These are phyloP conservation scores for Xylaria sp. DNA, from an alignment of 2,329 filamentous ascomycete species.

Conservation along the genomic window DNA sequence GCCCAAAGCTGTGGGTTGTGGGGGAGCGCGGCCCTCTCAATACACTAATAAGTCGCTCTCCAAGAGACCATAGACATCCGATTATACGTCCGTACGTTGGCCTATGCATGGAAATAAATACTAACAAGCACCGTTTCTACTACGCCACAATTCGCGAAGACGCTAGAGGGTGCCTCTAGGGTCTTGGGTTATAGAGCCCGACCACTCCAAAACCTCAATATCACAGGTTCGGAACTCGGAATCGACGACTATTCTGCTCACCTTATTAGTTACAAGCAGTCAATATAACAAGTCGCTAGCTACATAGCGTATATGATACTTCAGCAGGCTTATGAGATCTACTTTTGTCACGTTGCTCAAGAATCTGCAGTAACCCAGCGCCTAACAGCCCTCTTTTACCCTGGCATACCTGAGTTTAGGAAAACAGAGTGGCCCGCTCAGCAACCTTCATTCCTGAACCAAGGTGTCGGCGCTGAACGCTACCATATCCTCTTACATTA, in stretches of 20 bases:
- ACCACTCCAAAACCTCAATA: not conserved
- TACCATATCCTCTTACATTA: not conserved
- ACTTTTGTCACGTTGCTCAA: not conserved
- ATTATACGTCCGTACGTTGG: conserved; percentile 6
- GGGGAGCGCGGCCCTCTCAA: conserved; percentile 7
- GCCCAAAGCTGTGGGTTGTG: conserved; percentile 11
- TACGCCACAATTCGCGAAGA: not conserved
- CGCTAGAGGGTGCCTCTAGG: not conserved
- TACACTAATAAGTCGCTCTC: not conserved
- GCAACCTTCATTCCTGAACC: not conserved
- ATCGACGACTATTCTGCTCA: not conserved
- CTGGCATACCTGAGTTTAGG: not conserved
- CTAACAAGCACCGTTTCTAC: not conserved
- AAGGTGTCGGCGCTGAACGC: not conserved
- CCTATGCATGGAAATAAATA: not conserved
- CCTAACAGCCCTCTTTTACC: not conserved
- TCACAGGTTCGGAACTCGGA: not conserved
- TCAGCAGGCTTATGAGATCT: not conserved
- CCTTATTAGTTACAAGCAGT: not conserved
- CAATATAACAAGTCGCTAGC: not conserved
- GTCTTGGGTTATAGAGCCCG: not conserved
- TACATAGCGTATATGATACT: not conserved
- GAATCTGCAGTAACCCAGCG: not conserved
- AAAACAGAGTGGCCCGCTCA: not conserved
- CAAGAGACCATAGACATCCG: not conserved